Conservation (phyloP, 306 rosid genomes). For the Lathyrus aphaca region DNA sequence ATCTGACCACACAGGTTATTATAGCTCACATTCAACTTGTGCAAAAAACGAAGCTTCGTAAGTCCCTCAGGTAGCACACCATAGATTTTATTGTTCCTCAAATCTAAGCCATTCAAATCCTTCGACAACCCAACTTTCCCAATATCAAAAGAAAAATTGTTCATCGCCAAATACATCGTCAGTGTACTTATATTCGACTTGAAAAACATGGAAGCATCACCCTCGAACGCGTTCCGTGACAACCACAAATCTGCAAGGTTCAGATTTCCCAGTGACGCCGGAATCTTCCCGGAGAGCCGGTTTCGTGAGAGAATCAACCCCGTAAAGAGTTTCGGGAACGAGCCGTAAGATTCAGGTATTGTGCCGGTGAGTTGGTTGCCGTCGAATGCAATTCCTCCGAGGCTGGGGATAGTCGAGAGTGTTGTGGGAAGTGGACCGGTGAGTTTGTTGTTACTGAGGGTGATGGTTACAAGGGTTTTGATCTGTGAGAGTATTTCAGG, state of each 20-base stretch:
- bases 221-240: not conserved
- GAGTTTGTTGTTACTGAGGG: slow-evolving; percentile 24
- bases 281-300: slow-evolving; percentile 18
- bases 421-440: slow-evolving; percentile 17
- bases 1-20: slow-evolving; percentile 27
- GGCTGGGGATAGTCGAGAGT: slow-evolving; percentile 35
- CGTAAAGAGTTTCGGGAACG: not conserved
- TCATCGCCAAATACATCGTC: not conserved
- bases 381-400: slow-evolving; percentile 17
- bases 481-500: slow-evolving; percentile 32
- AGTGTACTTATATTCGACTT: not conserved
- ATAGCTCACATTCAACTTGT: slow-evolving; percentile 7
- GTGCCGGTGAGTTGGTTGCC: not conserved
- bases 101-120: not conserved
- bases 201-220: slow-evolving; percentile 30
- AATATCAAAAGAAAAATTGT: not conserved
- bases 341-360: slow-evolving; percentile 12
- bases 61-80: slow-evolving; percentile 9
- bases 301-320: slow-evolving; percentile 4
- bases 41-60: not conserved
- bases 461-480: slow-evolving; percentile 31
- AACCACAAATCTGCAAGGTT: not conserved
- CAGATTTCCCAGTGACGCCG: not conserved
- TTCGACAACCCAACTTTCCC: slow-evolving; percentile 8
- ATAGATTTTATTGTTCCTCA: slow-evolving; percentile 19